Conservation (phyloP, 2,329 filamentous ascomycete species). For the Stenocarpella maydis region DNA sequence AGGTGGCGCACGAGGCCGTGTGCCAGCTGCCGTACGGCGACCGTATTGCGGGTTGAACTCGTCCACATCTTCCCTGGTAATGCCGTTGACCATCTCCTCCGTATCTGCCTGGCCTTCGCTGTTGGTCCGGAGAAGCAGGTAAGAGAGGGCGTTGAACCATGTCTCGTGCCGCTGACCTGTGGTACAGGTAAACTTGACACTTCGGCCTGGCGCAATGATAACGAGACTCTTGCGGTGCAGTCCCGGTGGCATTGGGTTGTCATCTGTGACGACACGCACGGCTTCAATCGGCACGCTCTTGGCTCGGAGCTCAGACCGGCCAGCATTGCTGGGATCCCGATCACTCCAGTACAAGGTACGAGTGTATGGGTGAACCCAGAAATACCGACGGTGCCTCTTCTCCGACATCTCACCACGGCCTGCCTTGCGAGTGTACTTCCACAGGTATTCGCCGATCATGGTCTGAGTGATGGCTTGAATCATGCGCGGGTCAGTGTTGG, state of each 20-base stretch:
- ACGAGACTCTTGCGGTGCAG: constrained; percentile 94
- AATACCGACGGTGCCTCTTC: constrained; percentile 92
- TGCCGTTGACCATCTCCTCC: constrained; percentile 64
- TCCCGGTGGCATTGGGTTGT: constrained; percentile 94
- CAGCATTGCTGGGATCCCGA: constrained; percentile 80
- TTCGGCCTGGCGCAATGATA: constrained; percentile 86
- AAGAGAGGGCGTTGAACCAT: constrained; percentile 97
- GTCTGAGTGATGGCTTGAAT: constrained; percentile 99
- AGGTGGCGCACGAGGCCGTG: constrained; percentile 61
- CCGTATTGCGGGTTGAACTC: constrained; percentile 82
- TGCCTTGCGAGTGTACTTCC: constrained; percentile 97
- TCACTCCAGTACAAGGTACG: constrained; percentile 97
- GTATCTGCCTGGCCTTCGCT: constrained; percentile 69
- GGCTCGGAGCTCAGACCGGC: constrained; percentile 75
- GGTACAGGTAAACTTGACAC: constrained; percentile 91
- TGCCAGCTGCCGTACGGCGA: constrained; percentile 50
- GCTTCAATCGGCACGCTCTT: constrained; percentile 96
- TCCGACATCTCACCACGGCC: constrained; percentile 89
- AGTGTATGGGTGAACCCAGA: constrained; percentile 99
- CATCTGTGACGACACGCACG: constrained; percentile 89
- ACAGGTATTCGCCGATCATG: constrained; percentile 98
- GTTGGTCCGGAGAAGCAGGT: constrained; percentile 82
- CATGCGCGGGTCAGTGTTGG: constrained; percentile 91
- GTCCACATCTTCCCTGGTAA: constrained; percentile 69
- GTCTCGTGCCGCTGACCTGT: constrained; percentile 96